Evolutionary conservation across 2,329 filamentous ascomycete genomes (phyloP).

Genomic region (Aureobasidium melanogenum): DNA sequence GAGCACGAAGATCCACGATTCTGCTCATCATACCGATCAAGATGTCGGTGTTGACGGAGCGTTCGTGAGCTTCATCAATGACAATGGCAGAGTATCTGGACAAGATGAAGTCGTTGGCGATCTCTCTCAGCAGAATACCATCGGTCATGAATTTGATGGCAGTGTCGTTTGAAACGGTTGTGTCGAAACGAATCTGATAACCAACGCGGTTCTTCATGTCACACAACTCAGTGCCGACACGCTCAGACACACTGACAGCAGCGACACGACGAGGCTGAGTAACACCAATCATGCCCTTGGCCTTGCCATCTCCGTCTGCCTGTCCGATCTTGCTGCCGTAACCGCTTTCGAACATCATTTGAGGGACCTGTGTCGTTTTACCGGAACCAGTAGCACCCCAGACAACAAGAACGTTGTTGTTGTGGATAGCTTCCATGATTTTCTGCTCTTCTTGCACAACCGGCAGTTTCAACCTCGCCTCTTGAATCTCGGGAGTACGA

Average conservation of each 20-base stretch:
- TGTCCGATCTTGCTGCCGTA: conserved; percentile 66
- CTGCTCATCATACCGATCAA: conserved; percentile 95
- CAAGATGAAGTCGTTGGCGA: conserved; percentile 79
- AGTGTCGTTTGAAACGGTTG: conserved; percentile 67
- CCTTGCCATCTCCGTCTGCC: background rate
- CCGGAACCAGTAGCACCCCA: conserved; percentile 94
- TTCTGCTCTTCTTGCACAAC: conserved; percentile 93
- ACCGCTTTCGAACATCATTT: conserved; percentile 90
- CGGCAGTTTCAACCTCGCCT: conserved; percentile 68
- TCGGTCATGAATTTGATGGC: conserved; percentile 99
- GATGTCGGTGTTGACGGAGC: conserved; percentile 96
- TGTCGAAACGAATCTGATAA: conserved; percentile 91
- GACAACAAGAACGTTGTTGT: conserved; percentile 80
- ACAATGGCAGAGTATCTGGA: conserved; percentile 88
- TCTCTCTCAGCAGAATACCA: conserved; percentile 85
- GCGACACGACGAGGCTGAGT: conserved; percentile 93
- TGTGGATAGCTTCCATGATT: conserved; percentile 96
- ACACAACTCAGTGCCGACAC: conserved; percentile 78
- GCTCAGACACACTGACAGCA: conserved; percentile 91
- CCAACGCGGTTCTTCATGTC: conserved; percentile 68
- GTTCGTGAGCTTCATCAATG: conserved; percentile 94
- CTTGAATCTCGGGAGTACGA: conserved; percentile 65
- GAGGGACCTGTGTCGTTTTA: conserved; percentile 94
- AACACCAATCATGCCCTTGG: conserved; percentile 85
- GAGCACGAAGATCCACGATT: conserved; percentile 73